Base-by-base conservation (phyloP, 768 basidiomycete species). In the Boletus huronensis region DNA sequence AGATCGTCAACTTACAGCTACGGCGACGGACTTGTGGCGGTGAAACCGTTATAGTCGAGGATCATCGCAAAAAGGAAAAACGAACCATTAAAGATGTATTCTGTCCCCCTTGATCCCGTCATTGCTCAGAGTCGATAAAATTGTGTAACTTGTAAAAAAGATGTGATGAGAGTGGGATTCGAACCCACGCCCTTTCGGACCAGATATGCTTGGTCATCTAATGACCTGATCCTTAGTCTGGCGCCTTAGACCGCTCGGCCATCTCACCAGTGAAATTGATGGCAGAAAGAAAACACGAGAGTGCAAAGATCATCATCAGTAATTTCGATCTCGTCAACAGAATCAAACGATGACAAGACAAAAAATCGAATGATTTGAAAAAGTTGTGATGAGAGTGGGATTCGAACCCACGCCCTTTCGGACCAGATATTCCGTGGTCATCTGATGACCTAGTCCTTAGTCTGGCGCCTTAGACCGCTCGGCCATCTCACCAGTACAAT, bases 221-320 rank as follows among this genome's bases (percentile, higher is more conserved):
- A 63, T 62, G 66, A 68, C 68, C 65, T 70, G 26, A 10, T 71
- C 75, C 78, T 78, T 79, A 80, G 79, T 80, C 79, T 79, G 79
- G 80, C 79, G 79, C 79, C 79, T 78, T 80, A 72, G 78, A 80
- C 79, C 79, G 76, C 79, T 80, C 79, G 79, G 79, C 79, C 79
- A 80, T 79, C 76, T 78, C 59, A 50, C 67, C 59, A 39, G 19
- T 6, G 19, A 5, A 2, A 10, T 19, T 19, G 38, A 11, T 39
- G 19, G n/a, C 10, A 19, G 0, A 35, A 35, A 7, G 6, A 16
- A 35, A 5, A 1, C 19, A 38, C 2, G 5, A 19, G 36, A 16
- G 9, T 38, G 9, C 9, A 38, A 39, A 39, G 19, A 10, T n/a
- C n/a, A 39, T 19, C 5, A 3, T 19, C n/a, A n/a, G n/a, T n/a